phyloP scores from a whole-genome alignment of 2,329 filamentous ascomycete genomes.

The Incumbomyces lentus region DNA sequence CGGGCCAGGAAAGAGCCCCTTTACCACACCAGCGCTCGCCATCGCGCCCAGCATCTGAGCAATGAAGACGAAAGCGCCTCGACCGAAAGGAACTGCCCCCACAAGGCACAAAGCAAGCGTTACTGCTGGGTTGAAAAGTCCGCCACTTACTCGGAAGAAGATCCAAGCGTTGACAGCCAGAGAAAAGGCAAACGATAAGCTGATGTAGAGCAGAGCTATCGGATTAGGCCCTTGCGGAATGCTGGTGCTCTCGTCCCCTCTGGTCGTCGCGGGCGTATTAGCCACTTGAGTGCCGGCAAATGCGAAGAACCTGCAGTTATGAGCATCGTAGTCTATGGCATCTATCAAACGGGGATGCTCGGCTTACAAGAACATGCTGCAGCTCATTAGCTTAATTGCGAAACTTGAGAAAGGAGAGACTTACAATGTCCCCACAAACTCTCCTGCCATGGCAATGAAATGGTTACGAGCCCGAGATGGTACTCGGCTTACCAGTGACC shows the following conservation, averaged over 20 bases:
- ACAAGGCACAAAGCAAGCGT: slow-evolving; percentile 51
- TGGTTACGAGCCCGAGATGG: slow-evolving; percentile 32
- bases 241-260: slow-evolving; percentile 20
- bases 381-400: background rate
- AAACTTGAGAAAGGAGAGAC: background rate
- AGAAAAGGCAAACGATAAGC: slow-evolving; percentile 36
- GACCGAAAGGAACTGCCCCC: slow-evolving; percentile 45
- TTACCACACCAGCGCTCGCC: slow-evolving; percentile 47
- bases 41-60: slow-evolving; percentile 52
- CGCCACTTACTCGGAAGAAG: slow-evolving; percentile 43
- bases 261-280: slow-evolving; percentile 27
- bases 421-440: slow-evolving; percentile 42
- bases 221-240: slow-evolving; percentile 23
- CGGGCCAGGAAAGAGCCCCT: slow-evolving; percentile 48
- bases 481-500: slow-evolving; percentile 17
- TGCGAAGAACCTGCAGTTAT: slow-evolving; percentile 30
- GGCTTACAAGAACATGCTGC: slow-evolving; percentile 27
- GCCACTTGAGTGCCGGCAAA: slow-evolving; percentile 41
- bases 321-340: background rate
- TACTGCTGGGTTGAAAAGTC: slow-evolving; percentile 43
- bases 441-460: slow-evolving; percentile 37
- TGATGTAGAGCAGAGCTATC: slow-evolving; percentile 32
- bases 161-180: slow-evolving; percentile 45
- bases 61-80: slow-evolving; percentile 43
- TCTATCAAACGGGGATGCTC: too few species aligned